Evolutionary conservation across 2,329 filamentous ascomycete genomes (phyloP), one percentile per base, ranked within the genome.

Genomic region (Aspergillus sp.): DNA sequence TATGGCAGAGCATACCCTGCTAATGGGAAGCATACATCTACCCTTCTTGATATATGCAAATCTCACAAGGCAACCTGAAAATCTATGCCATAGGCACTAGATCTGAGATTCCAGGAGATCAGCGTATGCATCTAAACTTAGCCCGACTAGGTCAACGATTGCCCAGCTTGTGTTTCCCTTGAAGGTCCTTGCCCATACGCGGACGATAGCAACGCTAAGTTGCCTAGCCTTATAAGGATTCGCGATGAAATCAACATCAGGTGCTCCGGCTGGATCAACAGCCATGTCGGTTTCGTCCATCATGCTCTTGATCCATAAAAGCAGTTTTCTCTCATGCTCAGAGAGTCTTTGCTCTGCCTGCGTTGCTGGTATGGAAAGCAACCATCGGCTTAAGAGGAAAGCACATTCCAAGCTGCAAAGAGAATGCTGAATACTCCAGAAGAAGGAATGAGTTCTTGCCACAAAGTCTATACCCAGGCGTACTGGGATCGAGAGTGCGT

Each of bases 381-480:
- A 65, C 78, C 78, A 80, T 50, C 77, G 74, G 57, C 76, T 78
- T 5, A 80, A 66, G 21, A 80, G 72, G 60, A 79, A 80, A 0
- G 82, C 81, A 55, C 81, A 84, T 62, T 83, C 81, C 15, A 84
- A 67, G 58, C 78, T 82, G 68, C 80, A 82, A 6, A 84, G 70
- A 1, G 80, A 81, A 62, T 84, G 82, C 62, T 83, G 80, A 27
- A 84, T 80, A 39, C 78, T 81, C 82, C 82, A 84, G 64, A 82
- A 80, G 55, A 82, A 79, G 1, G 80, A 82, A 64, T 83, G 81
- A 2, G 78, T 82, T 46, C 75, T 74, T 3, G 81, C 80, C 39
- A 84, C 81, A 51, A 82, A 82, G 50, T 80, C 76, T 50, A 84
- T 78, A 2, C 82, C 82, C 8, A 84, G 73, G 41, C 81, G 75